Evolutionary conservation across 2,329 filamentous ascomycete genomes (phyloP), one percentile per base, ranked within the genome.

Genomic region (Fusarium graminum): DNA sequence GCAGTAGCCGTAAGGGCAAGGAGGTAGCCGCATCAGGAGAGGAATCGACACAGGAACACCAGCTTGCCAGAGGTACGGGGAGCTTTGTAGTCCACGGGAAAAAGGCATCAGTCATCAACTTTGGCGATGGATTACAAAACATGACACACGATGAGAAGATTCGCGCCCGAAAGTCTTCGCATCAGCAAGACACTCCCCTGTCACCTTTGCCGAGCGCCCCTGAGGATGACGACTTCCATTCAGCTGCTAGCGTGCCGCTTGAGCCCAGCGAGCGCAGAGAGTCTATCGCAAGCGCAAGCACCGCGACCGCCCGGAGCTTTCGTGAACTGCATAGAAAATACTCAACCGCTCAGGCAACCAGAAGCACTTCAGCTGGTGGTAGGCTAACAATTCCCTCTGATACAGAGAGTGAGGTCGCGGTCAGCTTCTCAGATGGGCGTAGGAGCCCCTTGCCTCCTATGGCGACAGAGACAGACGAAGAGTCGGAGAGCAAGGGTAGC

Each of bases 41-140:
- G 17, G 78, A 83, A 72, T 59, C 74, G 64, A 67, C 77, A 65
- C 72, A 85, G 79, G 81, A 91, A 36, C 91, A 92, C 69, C 88
- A 91, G 12, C 83, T 99, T 13, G 83, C 91, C 8, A 88, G 95
- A 45, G 90, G 91, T 13, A 88, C 92, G 13, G 93, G 93, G 7
- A 97, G 92, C 72, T 99, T 99, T 77, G 97, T 95, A 6, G 90
- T 99, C 6, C 95, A 99, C 74, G 94, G 95, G 62, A 99, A 98
- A 82, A 98, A 99, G 78, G 95, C 95, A 4, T 97, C 93, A 1
- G 92, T 99, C 55, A 92, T 99, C 69, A 96, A 92, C n/a, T 96
- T 99, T 75, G 93, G 94, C 10, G 89, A 90, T n/a, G 94, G 97
- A 71, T 89, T 97, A 81, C 90, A 94, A 72, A 90, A 86, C 59